Conservation (phyloP, 208 protist genomes). For the Leishmania braziliensis region DNA sequence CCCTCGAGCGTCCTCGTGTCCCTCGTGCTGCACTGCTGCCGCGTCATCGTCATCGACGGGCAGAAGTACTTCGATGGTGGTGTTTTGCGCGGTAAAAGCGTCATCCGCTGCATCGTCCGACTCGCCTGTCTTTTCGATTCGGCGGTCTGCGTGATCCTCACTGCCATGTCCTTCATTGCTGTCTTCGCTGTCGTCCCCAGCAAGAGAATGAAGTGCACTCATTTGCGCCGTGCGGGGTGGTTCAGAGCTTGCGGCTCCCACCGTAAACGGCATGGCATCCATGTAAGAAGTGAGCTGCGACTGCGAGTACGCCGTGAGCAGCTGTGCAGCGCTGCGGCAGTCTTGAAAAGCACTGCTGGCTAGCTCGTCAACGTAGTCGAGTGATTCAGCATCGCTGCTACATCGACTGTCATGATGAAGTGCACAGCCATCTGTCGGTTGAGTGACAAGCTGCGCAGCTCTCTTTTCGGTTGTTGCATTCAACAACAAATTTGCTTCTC, state of each 20-base stretch:
- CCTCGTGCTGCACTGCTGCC: not conserved
- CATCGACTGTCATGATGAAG: not conserved
- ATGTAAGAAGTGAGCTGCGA: not conserved
- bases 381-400: constrained; percentile 23
- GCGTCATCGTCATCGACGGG: not conserved
- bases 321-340: constrained; percentile 21
- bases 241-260: not conserved
- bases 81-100: not conserved
- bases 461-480: constrained; percentile 13
- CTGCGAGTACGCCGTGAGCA: not conserved
- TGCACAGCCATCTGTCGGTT: not conserved
- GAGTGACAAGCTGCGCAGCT: not conserved
- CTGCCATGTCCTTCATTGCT: not conserved
- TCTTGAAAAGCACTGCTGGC: constrained; percentile 37
- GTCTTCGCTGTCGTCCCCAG: not conserved
- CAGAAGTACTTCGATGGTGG: constrained; percentile 1
- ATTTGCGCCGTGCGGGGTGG: too few relatives aligned
- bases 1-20: not conserved
- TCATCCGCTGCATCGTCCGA: not conserved
- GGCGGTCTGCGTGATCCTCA: not conserved
- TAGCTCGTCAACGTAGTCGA: constrained; percentile 23
- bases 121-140: not conserved
- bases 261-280: not conserved
- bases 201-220: not conserved
- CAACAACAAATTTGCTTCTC: not conserved